phyloP scores from a whole-genome alignment of 164 flowering plant genomes.

The Kalanchoe fedtschenkoi region DNA sequence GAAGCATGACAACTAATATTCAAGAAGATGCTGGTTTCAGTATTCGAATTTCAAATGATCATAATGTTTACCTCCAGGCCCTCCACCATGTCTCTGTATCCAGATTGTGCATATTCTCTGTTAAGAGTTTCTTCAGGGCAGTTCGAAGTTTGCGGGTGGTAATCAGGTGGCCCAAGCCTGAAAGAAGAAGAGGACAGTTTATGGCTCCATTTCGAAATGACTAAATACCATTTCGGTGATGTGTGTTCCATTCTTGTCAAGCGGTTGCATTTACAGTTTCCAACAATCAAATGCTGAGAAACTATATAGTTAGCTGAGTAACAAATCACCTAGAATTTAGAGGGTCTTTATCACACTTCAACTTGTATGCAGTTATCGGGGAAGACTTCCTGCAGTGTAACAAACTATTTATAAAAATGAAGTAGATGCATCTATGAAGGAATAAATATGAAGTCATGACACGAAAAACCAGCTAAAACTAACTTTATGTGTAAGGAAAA shows the following conservation, averaged over 20 bases:
- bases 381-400: conserved; percentile 47
- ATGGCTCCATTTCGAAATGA: no score
- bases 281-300: background rate
- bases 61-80: conserved; percentile 73
- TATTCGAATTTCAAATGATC: background rate
- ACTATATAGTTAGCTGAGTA: background rate
- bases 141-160: conserved; percentile 64
- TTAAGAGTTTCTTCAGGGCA: conserved; percentile 95
- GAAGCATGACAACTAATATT: background rate
- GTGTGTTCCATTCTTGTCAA: no score
- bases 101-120: conserved; percentile 68
- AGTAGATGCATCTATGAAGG: background rate
- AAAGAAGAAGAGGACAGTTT: background rate
- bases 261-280: no score
- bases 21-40: background rate
- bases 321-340: conserved; percentile 61
- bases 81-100: conserved; percentile 87
- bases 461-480: background rate
- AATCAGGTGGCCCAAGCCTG: conserved; percentile 96
- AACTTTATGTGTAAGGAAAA: no score
- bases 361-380: conserved; percentile 54
- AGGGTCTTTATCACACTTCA: conserved; percentile 83
- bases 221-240: no score
- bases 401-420: background rate
- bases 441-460: background rate